Evolutionary conservation across 345 rosid genomes (phyloP).

Genomic region (Anastatica hierochuntica): DNA sequence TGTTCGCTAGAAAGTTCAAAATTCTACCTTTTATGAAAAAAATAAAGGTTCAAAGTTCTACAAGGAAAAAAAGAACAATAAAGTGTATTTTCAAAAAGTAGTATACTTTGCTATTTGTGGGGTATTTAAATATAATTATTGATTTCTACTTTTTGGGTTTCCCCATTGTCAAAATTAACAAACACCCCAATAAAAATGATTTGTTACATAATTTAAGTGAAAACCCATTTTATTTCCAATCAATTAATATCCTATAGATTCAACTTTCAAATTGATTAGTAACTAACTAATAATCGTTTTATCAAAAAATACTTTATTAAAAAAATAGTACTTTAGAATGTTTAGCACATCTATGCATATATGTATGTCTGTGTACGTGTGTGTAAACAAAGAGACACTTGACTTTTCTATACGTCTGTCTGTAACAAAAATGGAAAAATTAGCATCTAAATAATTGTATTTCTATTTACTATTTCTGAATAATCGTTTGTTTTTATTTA

Average conservation of each 20-base stretch:
- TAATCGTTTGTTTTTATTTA: slow-evolving; percentile 3
- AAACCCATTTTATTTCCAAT: no score
- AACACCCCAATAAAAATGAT: slow-evolving; percentile 11
- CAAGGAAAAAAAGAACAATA: slow-evolving; percentile 6
- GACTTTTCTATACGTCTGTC: no score
- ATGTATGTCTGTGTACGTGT: background rate
- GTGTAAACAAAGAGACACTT: background rate
- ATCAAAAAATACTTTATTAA: no score
- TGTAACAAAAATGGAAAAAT: slow-evolving; percentile 24
- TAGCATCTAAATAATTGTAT: slow-evolving; percentile 23
- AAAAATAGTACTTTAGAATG: background rate
- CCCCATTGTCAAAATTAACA: no score
- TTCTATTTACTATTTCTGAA: slow-evolving; percentile 12
- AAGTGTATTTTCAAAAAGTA: slow-evolving; percentile 13
- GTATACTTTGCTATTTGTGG: slow-evolving; percentile 25
- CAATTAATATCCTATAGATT: no score
- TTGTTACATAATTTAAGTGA: slow-evolving; percentile 5
- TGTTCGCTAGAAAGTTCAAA: slow-evolving; percentile 24
- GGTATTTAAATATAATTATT: slow-evolving; percentile 27
- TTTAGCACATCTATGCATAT: no score
- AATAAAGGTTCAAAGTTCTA: no score
- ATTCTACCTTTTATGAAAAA: no score
- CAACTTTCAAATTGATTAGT: slow-evolving; percentile 7
- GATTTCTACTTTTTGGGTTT: slow-evolving; percentile 22
- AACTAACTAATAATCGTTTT: background rate